Percentiles rank a stretch among this genome's conserved stretches.
Conservation (phyloP, 2,329 filamentous ascomycete species). For the Aureobasidium pullulans region DNA sequence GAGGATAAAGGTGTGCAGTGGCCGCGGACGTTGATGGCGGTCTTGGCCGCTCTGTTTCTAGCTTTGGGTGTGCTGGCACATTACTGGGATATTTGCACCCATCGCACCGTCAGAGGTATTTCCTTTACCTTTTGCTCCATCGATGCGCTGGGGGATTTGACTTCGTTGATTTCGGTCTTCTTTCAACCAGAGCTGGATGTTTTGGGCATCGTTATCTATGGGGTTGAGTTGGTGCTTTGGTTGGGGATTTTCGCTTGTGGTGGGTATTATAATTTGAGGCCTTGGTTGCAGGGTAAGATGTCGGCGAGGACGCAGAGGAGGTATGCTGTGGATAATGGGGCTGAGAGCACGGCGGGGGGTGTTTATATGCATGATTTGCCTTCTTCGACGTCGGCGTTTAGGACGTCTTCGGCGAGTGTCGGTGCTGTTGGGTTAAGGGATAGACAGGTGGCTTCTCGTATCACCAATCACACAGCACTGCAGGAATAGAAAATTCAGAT, state of each 20-base stretch:
- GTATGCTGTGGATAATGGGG: neutral
- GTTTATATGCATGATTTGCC: slow-evolving; percentile 43
- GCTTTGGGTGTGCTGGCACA: slow-evolving; percentile 60
- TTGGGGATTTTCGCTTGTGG: slow-evolving; percentile 59
- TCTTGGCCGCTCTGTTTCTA: slow-evolving; percentile 55
- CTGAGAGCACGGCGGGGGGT: neutral
- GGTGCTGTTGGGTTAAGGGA: slow-evolving; percentile 14
- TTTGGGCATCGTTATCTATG: slow-evolving; percentile 60
- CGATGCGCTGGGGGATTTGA: slow-evolving; percentile 61
- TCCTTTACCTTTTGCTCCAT: slow-evolving; percentile 66
- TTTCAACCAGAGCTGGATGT: slow-evolving; percentile 54
- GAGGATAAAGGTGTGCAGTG: slow-evolving; percentile 43
- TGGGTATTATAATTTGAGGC: slow-evolving; percentile 56
- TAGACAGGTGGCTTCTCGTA: neutral
- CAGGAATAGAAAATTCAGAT: neutral
- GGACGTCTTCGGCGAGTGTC: slow-evolving; percentile 43
- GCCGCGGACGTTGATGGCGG: slow-evolving; percentile 61
- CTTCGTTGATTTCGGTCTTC: slow-evolving; percentile 57
- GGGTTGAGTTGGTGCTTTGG: slow-evolving; percentile 59
- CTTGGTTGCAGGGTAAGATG: slow-evolving; percentile 41
- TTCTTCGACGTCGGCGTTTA: slow-evolving; percentile 58
- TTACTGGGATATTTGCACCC: slow-evolving; percentile 61
- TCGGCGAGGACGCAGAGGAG: neutral
- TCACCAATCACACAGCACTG: neutral
- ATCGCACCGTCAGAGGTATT: slow-evolving; percentile 61